phyloP scores from a whole-genome alignment of 306 rosid species.

The Ceratonia siliqua region DNA sequence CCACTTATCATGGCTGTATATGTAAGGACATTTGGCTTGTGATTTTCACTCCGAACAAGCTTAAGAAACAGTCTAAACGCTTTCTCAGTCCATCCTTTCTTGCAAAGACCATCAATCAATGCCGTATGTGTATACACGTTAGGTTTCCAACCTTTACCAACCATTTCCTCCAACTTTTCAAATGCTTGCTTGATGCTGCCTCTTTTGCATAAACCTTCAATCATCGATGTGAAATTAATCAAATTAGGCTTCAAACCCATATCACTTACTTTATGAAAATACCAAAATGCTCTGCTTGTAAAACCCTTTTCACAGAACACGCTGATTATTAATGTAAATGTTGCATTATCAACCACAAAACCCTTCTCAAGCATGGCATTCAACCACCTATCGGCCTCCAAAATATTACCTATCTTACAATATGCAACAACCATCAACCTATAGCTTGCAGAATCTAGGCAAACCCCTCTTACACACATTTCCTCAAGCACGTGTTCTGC shows the following conservation, averaged over 20 bases:
- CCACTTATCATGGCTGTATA: slow-evolving; percentile 92
- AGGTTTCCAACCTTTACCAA: slow-evolving; percentile 87
- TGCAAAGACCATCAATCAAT: slow-evolving; percentile 81
- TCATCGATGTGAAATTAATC: slow-evolving; percentile 71
- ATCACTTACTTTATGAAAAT: slow-evolving; percentile 55
- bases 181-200: slow-evolving; percentile 95
- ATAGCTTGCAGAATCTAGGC: slow-evolving; percentile 63
- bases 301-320: slow-evolving; percentile 60
- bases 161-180: slow-evolving; percentile 98
- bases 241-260: slow-evolving; percentile 79
- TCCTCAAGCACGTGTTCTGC: slow-evolving; percentile 80
- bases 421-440: slow-evolving; percentile 68
- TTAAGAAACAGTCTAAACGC: slow-evolving; percentile 89
- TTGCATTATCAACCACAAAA: slow-evolving; percentile 67
- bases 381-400: slow-evolving; percentile 85
- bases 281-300: slow-evolving; percentile 61
- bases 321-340: slow-evolving; percentile 57
- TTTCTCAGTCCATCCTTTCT: slow-evolving; percentile 97
- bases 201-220: slow-evolving; percentile 81
- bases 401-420: slow-evolving; percentile 53
- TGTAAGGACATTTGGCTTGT: slow-evolving; percentile 80
- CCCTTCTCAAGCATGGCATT: slow-evolving; percentile 66
- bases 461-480: slow-evolving; percentile 75
- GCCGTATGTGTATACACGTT: slow-evolving; percentile 82
- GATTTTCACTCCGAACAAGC: slow-evolving; percentile 81